Evolutionary conservation across 495 filamentous ascomycete genomes (phyloP).

Genomic region (Chlorociboria aeruginascens): DNA sequence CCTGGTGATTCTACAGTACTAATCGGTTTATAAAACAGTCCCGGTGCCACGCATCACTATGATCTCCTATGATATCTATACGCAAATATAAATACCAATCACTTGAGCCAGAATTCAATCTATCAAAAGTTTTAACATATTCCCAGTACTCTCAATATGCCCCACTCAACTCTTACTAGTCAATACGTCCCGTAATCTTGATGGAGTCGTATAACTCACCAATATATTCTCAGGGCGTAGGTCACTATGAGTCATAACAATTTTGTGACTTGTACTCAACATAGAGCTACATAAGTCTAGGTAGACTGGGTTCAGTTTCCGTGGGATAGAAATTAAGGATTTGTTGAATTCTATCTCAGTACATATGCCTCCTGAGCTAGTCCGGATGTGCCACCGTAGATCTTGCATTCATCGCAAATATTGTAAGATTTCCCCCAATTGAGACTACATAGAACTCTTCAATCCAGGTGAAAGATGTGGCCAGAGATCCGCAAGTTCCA

Average conservation of each 20-base stretch:
- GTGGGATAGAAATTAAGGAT: constrained; percentile 7
- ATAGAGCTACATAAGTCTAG: constrained; percentile 10
- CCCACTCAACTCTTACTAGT: constrained; percentile 30
- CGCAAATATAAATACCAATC: constrained; percentile 20
- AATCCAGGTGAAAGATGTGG: constrained; percentile 1
- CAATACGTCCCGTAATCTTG: constrained; percentile 16
- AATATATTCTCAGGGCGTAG: constrained; percentile 15
- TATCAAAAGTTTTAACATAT: constrained; percentile 22
- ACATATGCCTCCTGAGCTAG: constrained; percentile 3
- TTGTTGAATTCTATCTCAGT: constrained; percentile 16
- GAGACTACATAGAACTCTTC: constrained; percentile 10
- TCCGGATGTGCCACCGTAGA: constrained; percentile 8
- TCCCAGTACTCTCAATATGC: constrained; percentile 31
- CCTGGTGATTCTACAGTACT: no score
- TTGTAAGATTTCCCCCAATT: constrained; percentile 11
- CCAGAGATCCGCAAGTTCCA: not conserved
- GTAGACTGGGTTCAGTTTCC: constrained; percentile 1
- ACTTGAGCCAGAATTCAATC: constrained; percentile 5
- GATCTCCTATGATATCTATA: not conserved
- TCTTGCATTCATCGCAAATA: constrained; percentile 11
- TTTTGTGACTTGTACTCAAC: constrained; percentile 6
- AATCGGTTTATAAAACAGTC: constrained; percentile 1
- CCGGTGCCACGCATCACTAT: not conserved
- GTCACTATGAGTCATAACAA: constrained; percentile 19
- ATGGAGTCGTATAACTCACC: constrained; percentile 1